phyloP scores from a whole-genome alignment of 2,329 filamentous ascomycete species.

The Fusarium pseudograminearum region DNA sequence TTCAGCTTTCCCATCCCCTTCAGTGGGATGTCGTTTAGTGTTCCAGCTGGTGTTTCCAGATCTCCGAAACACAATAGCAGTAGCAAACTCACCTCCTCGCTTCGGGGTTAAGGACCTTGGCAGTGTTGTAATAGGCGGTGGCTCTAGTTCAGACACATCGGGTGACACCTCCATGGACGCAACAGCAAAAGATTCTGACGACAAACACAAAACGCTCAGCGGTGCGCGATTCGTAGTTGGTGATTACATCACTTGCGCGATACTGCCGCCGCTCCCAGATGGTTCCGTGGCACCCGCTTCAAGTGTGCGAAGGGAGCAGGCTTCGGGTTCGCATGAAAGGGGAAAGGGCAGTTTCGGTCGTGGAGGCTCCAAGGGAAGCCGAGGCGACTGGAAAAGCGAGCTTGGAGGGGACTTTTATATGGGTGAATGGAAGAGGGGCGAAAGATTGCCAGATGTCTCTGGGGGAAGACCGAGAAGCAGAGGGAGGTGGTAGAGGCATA shows the following conservation, averaged over 20 bases:
- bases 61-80: conserved; percentile 57
- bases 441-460: conserved; percentile 68
- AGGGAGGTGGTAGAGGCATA: conserved; percentile 47
- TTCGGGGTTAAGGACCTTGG: conserved; percentile 87
- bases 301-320: conserved; percentile 47
- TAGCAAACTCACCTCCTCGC: conserved; percentile 56
- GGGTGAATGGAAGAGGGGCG: conserved; percentile 76
- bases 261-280: conserved; percentile 79
- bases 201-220: conserved; percentile 78
- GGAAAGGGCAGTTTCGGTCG: conserved; percentile 50
- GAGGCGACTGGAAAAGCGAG: conserved; percentile 56
- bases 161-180: conserved; percentile 54
- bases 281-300: conserved; percentile 78
- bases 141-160: conserved; percentile 58
- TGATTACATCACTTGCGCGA: conserved; percentile 86
- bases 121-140: conserved; percentile 79
- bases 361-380: conserved; percentile 53
- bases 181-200: conserved; percentile 60
- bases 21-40: conserved; percentile 84
- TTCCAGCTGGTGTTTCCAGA: conserved; percentile 91
- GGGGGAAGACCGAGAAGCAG: conserved; percentile 47
- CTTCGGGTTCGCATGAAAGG: conserved; percentile 39
- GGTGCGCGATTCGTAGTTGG: conserved; percentile 88
- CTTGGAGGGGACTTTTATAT: conserved; percentile 56
- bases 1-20: conserved; percentile 75